Evolutionary conservation across 2,329 filamentous ascomycete species (phyloP).

Genomic region (Parasarocladium wereldwijsianum): DNA sequence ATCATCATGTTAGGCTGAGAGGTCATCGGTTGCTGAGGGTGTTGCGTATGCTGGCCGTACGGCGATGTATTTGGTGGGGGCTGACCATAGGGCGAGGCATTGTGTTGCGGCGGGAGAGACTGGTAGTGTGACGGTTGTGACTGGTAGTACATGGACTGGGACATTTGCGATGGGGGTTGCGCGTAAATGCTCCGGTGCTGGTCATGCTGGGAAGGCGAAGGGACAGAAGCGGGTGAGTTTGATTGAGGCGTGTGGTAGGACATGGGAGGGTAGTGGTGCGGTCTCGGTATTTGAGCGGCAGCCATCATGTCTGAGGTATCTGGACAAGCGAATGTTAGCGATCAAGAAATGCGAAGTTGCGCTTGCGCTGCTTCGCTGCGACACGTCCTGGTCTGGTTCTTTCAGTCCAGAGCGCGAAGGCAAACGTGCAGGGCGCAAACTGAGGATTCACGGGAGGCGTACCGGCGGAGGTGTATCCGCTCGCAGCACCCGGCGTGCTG

Average conservation of each 20-base stretch:
- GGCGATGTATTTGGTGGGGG: constrained; percentile 36
- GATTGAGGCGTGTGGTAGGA: constrained; percentile 88
- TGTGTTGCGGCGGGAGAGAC: constrained; percentile 49
- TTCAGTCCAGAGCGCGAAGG: too few relatives aligned
- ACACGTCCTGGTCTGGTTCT: too few relatives aligned
- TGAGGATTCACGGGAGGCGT: too few relatives aligned
- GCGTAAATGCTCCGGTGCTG: constrained; percentile 80
- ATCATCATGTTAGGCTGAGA: constrained; percentile 54
- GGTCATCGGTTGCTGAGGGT: constrained; percentile 40
- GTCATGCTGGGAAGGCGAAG: constrained; percentile 78
- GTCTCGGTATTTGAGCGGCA: constrained; percentile 53
- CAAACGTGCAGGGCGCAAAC: too few relatives aligned
- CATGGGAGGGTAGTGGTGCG: constrained; percentile 67
- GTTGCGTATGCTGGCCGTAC: constrained; percentile 42
- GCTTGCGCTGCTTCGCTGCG: too few relatives aligned
- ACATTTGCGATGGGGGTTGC: constrained; percentile 62
- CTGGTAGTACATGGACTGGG: constrained; percentile 65
- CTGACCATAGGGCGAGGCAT: constrained; percentile 45
- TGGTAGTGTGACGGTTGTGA: constrained; percentile 47
- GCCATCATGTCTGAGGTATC: constrained; percentile 55
- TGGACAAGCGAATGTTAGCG: too few relatives aligned
- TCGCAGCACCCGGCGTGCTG: constrained; percentile 65
- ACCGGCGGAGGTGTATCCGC: constrained; percentile 81
- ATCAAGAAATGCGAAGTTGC: too few relatives aligned
- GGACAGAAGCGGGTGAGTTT: constrained; percentile 84